Evolutionary conservation across 2,329 filamentous ascomycete species (phyloP).

Genomic region (Aspergillus sp.): DNA sequence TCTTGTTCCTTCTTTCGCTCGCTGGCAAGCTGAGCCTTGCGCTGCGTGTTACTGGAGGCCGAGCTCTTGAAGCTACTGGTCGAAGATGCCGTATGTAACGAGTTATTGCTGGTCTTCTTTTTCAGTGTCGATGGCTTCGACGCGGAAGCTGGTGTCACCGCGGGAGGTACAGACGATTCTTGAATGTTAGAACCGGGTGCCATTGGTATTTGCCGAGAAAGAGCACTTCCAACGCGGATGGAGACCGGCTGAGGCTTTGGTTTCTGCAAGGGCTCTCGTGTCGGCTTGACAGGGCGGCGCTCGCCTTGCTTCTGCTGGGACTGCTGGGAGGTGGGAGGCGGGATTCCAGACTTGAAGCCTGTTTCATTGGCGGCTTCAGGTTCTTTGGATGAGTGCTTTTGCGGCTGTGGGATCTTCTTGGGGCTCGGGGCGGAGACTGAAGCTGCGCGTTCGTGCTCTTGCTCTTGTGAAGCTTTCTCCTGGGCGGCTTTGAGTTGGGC

Average conservation of each 20-base stretch:
- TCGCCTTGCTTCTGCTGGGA: conserved; percentile 28
- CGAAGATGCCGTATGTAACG: conserved; percentile 49
- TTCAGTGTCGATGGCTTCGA: conserved; percentile 41
- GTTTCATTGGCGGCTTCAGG: conserved; percentile 21
- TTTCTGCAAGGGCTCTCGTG: conserved; percentile 36
- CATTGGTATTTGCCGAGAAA: conserved; percentile 38
- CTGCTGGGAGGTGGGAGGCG: conserved; percentile 13
- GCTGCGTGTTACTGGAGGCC: conserved; percentile 52
- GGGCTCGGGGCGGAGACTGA: conserved; percentile 14
- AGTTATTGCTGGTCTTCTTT: conserved; percentile 60
- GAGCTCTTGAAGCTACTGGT: conserved; percentile 57
- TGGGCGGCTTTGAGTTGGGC: conserved; percentile 25
- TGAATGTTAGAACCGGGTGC: conserved; percentile 48
- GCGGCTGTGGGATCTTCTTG: conserved; percentile 18
- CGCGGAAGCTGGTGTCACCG: conserved; percentile 39
- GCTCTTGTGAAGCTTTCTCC: conserved; percentile 25
- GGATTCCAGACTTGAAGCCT: conserved; percentile 18
- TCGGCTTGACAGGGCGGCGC: conserved; percentile 37
- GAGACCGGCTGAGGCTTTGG: conserved; percentile 41
- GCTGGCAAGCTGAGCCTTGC: conserved; percentile 65
- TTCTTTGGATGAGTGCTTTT: conserved; percentile 24
- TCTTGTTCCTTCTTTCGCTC: conserved; percentile 79
- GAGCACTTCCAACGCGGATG: conserved; percentile 42
- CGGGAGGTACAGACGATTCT: conserved; percentile 41
- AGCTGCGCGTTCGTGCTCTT: conserved; percentile 20